phyloP scores from a whole-genome alignment of 345 rosid genomes.

The Turnera subulata region DNA sequence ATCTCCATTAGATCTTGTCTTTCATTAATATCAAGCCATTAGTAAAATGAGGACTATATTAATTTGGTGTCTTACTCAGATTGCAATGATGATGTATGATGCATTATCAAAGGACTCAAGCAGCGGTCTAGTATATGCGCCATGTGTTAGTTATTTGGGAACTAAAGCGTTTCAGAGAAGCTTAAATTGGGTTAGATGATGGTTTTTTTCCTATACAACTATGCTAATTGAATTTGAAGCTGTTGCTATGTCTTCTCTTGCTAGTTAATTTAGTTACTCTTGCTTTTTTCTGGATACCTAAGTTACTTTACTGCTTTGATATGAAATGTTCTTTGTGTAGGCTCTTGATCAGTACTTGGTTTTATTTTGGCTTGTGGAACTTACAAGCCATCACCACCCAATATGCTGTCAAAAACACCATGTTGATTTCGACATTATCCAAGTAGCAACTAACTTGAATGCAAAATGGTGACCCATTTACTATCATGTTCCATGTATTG shows the following conservation, averaged over 20 bases:
- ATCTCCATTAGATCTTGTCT: constrained; percentile 10
- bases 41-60: constrained; percentile 31
- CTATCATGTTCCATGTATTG: constrained; percentile 27
- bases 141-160: constrained; percentile 25
- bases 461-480: constrained; percentile 7
- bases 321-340: constrained; percentile 1
- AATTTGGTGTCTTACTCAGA: constrained; percentile 70
- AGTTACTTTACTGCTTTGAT: not conserved
- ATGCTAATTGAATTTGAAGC: too few relatives aligned
- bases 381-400: constrained; percentile 4
- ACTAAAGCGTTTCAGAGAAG: not conserved
- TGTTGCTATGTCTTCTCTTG: too few relatives aligned
- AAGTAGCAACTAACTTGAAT: not conserved
- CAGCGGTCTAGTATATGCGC: constrained; percentile 50
- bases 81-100: constrained; percentile 99
- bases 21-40: constrained; percentile 20
- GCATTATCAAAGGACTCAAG: constrained; percentile 51
- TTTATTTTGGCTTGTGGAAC: constrained; percentile 5
- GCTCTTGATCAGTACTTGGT: constrained; percentile 2
- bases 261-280: not conserved
- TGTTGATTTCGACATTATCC: not conserved
- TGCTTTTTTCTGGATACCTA: not conserved
- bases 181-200: too few relatives aligned
- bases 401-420: constrained; percentile 1
- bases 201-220: too few relatives aligned